phyloP scores from a whole-genome alignment of 2,329 filamentous ascomycete genomes.

The Microdochium trichocladiopsis region DNA sequence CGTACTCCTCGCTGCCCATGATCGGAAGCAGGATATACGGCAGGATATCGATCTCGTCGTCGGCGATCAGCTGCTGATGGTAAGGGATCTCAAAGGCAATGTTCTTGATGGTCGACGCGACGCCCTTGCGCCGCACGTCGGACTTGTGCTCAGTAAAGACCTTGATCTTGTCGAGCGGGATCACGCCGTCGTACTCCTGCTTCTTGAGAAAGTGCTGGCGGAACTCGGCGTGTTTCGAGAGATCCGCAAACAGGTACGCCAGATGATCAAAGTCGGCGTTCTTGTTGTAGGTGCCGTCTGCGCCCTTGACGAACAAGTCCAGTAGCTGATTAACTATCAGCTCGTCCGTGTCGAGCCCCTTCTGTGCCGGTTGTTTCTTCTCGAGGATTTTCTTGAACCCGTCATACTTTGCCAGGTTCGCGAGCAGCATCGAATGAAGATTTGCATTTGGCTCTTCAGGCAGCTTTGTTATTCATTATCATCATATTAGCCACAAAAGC shows the following conservation, averaged over 20 bases:
- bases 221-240: constrained; percentile 73
- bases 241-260: constrained; percentile 87
- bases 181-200: constrained; percentile 71
- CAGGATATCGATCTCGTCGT: constrained; percentile 70
- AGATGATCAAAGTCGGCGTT: constrained; percentile 87
- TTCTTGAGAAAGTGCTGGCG: constrained; percentile 67
- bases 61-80: constrained; percentile 64
- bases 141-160: constrained; percentile 92
- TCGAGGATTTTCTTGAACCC: constrained; percentile 61
- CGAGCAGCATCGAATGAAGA: constrained; percentile 82
- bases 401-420: constrained; percentile 82
- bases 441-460: constrained; percentile 76
- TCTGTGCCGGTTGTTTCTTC: constrained; percentile 61
- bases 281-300: constrained; percentile 75
- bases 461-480: constrained; percentile 35
- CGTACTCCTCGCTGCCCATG: constrained; percentile 80
- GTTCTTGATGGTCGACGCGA: constrained; percentile 95
- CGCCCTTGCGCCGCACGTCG: constrained; percentile 78
- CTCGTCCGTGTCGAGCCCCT: constrained; percentile 64
- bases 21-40: constrained; percentile 87
- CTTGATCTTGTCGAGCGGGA: constrained; percentile 87
- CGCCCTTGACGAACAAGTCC: constrained; percentile 92
- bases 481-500: neutral
- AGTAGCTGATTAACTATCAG: constrained; percentile 83
- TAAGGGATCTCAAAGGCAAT: constrained; percentile 73